Conservation (phyloP, 495 filamentous ascomycete species). For the Talaromyces nanjingensis region DNA sequence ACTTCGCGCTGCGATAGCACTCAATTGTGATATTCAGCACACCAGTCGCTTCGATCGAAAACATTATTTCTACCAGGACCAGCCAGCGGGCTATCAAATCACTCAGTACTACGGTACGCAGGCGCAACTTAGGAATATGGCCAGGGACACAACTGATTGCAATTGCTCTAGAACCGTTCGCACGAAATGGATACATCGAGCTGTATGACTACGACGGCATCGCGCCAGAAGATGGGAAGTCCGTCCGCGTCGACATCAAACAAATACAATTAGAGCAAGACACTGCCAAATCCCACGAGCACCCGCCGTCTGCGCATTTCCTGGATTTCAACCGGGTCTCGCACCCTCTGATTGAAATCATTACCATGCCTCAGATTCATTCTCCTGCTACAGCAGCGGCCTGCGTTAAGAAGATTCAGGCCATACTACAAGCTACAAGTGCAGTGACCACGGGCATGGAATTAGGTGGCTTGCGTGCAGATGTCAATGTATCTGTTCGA, state of each 20-base stretch:
- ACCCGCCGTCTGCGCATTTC: conserved; percentile 63
- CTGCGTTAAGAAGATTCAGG: conserved; percentile 82
- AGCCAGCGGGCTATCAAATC: conserved; percentile 93
- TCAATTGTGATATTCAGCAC: conserved; percentile 69
- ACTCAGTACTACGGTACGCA: conserved; percentile 79
- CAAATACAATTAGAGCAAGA: conserved; percentile 97
- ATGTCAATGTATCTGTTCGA: conserved; percentile 91
- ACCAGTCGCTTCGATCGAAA: conserved; percentile 87
- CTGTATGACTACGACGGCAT: conserved; percentile 75
- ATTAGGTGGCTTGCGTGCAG: conserved; percentile 78
- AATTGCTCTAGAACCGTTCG: conserved; percentile 60
- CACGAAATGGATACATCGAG: conserved; percentile 62
- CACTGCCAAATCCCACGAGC: conserved; percentile 85
- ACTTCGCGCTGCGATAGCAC: conserved; percentile 76
- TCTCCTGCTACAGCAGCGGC: conserved; percentile 78
- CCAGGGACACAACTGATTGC: background rate
- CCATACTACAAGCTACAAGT: conserved; percentile 69
- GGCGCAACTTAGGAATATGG: background rate
- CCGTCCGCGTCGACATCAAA: conserved; percentile 69
- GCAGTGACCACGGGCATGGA: conserved; percentile 90
- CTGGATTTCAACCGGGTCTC: conserved; percentile 94
- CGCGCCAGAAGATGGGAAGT: conserved; percentile 58
- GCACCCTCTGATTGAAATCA: conserved; percentile 88
- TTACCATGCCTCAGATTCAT: conserved; percentile 82
- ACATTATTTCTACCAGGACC: conserved; percentile 98